Percentiles rank a stretch among this genome's conserved stretches.
Conservation (phyloP, 148 eudicot species). For the Drosera capensis region DNA sequence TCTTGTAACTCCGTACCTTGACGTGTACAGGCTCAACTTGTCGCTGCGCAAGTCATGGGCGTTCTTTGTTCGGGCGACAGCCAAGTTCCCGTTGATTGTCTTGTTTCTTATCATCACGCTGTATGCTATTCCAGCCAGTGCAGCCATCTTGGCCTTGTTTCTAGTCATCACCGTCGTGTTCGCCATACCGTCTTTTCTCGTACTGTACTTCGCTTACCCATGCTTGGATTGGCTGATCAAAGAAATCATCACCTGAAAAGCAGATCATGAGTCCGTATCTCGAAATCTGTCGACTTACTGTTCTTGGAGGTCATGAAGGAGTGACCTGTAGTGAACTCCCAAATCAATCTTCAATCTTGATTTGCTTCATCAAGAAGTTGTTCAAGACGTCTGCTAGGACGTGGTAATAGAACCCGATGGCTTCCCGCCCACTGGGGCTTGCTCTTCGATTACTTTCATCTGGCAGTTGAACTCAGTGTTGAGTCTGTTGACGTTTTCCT, state of each 20-base stretch:
- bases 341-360: too few relatives aligned
- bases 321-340: too few relatives aligned
- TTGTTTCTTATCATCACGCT: slow-evolving; percentile 42
- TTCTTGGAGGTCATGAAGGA: too few relatives aligned
- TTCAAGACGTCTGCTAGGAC: too few relatives aligned
- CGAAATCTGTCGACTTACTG: not conserved
- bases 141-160: slow-evolving; percentile 42
- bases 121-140: slow-evolving; percentile 58
- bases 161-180: slow-evolving; percentile 41
- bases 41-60: slow-evolving; percentile 42
- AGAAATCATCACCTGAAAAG: slow-evolving; percentile 32
- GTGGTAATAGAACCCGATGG: too few relatives aligned
- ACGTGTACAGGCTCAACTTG: slow-evolving; percentile 20
- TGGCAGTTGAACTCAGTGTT: too few relatives aligned
- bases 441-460: too few relatives aligned
- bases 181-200: slow-evolving; percentile 48
- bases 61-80: slow-evolving; percentile 31
- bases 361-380: too few relatives aligned
- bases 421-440: too few relatives aligned
- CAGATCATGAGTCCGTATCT: not conserved
- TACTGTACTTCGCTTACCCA: slow-evolving; percentile 52
- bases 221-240: slow-evolving; percentile 49
- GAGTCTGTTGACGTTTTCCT: too few relatives aligned
- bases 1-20: slow-evolving; percentile 5
- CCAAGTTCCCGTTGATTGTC: slow-evolving; percentile 49